Evolutionary conservation across 345 rosid species (phyloP), one percentile per base, ranked within the genome.

Genomic region (Nasturtium officinale): DNA sequence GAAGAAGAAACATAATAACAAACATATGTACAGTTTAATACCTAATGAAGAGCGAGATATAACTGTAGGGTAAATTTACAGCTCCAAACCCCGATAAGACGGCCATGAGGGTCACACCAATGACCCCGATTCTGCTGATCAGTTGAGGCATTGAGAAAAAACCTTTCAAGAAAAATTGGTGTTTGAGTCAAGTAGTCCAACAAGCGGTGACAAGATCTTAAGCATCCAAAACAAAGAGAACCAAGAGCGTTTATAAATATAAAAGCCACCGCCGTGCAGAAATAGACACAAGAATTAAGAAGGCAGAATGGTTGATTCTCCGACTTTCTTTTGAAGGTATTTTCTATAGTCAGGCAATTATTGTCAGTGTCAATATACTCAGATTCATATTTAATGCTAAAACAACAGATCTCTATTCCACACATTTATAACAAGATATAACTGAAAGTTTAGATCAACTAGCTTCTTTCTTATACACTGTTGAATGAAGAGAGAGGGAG

Each of bases 41-140:
- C 97, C 99, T 88, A 53, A 95, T 91, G 82, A 95, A 95, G 72
- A 95, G 97, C 6, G 99, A 95, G 67, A 95, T 85, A 80, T 95
- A 95, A 63, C 99, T 95, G 87, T 89, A 89, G 18, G 99, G 99
- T 78, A 95, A 84, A 82, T 95, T 95, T 15, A 95, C 97, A 72
- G 96, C 99, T 67, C 97, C 97, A 85, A 95, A 95, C 59, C 99
- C 99, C 28, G 99, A 90, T 57, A 95, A 82, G 70, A 95, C 89
- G 33, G 99, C 97, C 99, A 91, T 89, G 61, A 95, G 96, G 59
- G 96, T 95, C 50, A 91, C 99, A 46, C 99, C 99, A 82, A 91
- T 84, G 69, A 95, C 99, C 56, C 97, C 99, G 65, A 95, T 95
- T 85, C 96, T 84, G 83, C 99, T 95, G 63, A 95, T 89, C 74